Conservation (phyloP, 2,329 filamentous ascomycete genomes). For the Fusarium verticillioides region DNA sequence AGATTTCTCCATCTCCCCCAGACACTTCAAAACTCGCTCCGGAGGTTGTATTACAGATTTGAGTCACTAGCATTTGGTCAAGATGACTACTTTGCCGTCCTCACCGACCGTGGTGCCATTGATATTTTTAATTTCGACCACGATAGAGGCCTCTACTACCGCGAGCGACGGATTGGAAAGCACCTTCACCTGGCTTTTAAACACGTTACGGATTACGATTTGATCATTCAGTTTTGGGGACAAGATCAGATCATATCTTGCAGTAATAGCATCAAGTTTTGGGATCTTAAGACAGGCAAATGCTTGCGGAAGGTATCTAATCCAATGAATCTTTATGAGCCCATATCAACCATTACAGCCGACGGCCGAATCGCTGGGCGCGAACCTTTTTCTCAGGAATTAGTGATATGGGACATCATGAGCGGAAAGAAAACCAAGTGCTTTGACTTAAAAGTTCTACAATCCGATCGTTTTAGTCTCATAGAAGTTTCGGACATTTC, state of each 20-base stretch:
- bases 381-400: fast-evolving
- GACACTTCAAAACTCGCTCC: fast-evolving
- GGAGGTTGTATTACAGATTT: fast-evolving
- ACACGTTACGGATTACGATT: fast-evolving
- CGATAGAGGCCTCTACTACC: background rate
- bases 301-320: fast-evolving
- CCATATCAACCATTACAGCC: background rate
- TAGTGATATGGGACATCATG: background rate
- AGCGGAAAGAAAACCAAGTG: fast-evolving
- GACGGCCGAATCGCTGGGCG: fast-evolving
- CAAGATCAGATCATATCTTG: fast-evolving
- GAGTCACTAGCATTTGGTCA: fast-evolving
- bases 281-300: fast-evolving
- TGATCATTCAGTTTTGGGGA: background rate
- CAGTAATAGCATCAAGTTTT: fast-evolving
- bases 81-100: fast-evolving
- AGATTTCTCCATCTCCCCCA: background rate
- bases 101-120: fast-evolving
- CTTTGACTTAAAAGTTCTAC: background rate
- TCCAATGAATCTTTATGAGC: fast-evolving
- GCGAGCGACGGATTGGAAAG: fast-evolving
- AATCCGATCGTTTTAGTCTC: fast-evolving
- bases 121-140: fast-evolving
- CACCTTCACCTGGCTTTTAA: too few relatives aligned
- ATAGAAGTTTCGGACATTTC: fast-evolving